phyloP scores from a whole-genome alignment of 352 stramenopile species.

The Phytophthora vignae region DNA sequence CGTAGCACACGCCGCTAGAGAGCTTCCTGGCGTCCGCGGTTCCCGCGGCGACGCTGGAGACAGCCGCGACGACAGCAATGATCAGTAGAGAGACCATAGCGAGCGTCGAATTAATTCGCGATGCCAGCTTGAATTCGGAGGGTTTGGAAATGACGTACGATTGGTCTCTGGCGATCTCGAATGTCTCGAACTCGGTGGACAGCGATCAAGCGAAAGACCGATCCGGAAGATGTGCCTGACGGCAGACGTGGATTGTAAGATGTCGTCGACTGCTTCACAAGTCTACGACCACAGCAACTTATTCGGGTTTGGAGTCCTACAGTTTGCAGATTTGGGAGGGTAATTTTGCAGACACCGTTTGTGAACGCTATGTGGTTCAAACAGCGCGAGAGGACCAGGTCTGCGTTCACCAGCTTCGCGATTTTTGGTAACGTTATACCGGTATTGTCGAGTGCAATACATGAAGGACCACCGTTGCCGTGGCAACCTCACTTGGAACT shows the following conservation, averaged over 20 bases:
- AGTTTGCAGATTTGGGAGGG: not conserved
- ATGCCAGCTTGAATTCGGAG: constrained; percentile 10
- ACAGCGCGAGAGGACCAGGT: not conserved
- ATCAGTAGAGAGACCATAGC: constrained; percentile 13
- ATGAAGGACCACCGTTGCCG: not conserved
- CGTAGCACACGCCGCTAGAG: constrained; percentile 60
- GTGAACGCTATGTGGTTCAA: constrained; percentile 2
- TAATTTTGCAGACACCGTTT: not conserved
- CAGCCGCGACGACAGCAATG: constrained; percentile 3
- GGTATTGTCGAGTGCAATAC: too few species aligned
- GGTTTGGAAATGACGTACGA: constrained; percentile 18
- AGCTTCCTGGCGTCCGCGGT: constrained; percentile 16
- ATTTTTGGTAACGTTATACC: not conserved
- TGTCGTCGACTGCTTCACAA: constrained; percentile 9
- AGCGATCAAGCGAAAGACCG: constrained; percentile 20
- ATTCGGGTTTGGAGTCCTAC: not conserved
- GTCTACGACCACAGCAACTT: constrained; percentile 4
- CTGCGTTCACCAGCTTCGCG: not conserved
- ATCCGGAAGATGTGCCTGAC: constrained; percentile 23
- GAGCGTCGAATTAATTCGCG: not conserved
- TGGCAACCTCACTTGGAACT: not conserved
- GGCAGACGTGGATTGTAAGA: constrained; percentile 4
- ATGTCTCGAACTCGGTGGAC: not conserved
- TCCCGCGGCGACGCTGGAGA: not conserved
- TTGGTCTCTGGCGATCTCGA: not conserved